A percentile compares a stretch with the other conserved stretches of the same genome.
These are phyloP conservation scores for Neofusicoccum laricinum DNA, from an alignment of 2,329 filamentous ascomycete species.

Conservation along the genomic window DNA sequence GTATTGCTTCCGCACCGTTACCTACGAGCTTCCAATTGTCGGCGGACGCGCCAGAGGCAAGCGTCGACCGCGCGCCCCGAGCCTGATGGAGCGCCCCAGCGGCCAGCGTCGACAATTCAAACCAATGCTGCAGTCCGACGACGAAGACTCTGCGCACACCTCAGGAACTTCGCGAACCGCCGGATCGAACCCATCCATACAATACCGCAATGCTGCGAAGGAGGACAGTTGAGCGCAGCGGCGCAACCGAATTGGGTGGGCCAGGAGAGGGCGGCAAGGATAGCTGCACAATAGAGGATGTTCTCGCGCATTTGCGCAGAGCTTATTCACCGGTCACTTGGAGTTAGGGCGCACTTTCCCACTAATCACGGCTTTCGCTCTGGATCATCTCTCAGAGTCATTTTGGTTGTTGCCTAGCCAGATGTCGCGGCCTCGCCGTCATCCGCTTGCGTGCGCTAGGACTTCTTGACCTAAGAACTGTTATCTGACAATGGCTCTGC, in stretches of 20 bases:
- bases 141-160: neutral
- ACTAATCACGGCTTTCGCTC: neutral
- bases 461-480: no score
- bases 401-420: neutral
- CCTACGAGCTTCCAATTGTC: constrained; percentile 58
- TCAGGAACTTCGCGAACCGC: constrained; percentile 2
- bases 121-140: constrained; percentile 16
- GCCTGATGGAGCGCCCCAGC: constrained; percentile 56
- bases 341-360: neutral
- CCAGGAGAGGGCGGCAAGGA: neutral
- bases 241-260: neutral
- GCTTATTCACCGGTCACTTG: neutral
- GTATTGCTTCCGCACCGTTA: constrained; percentile 58
- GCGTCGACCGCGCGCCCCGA: constrained; percentile 60
- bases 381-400: neutral
- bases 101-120: constrained; percentile 47
- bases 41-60: constrained; percentile 61
- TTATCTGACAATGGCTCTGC: no score
- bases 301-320: neutral
- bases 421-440: neutral
- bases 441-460: no score
- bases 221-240: neutral
- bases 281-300: neutral
- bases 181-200: neutral
- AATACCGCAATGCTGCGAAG: neutral